phyloP scores from a whole-genome alignment of 306 rosid species.

The Casuarina cunninghamiana region DNA sequence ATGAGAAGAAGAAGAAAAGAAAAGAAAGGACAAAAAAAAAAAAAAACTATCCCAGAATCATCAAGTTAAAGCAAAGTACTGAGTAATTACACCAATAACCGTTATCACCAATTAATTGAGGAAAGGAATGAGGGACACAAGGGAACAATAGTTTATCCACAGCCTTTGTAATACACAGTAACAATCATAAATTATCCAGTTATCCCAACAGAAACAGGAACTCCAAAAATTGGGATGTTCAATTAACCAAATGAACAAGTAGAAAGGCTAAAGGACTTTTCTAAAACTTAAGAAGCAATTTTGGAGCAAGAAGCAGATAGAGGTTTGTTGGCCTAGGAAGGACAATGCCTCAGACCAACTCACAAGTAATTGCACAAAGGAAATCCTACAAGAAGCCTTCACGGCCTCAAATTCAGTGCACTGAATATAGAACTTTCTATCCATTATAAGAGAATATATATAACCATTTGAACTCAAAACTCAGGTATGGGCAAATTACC shows the following conservation, averaged over 20 bases:
- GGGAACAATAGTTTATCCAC: no score
- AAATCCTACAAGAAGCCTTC: not conserved
- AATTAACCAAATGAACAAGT: not conserved
- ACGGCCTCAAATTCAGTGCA: not conserved
- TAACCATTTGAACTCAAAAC: not conserved
- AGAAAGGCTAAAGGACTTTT: not conserved
- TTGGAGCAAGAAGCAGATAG: not conserved
- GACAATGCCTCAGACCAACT: not conserved
- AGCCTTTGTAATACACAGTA: not conserved
- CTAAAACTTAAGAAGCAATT: not conserved
- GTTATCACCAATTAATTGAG: not conserved
- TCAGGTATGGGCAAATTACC: slow-evolving; percentile 42
- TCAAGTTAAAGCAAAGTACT: not conserved
- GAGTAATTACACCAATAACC: not conserved
- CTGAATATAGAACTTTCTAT: not conserved
- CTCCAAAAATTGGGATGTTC: not conserved
- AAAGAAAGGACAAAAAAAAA: not conserved
- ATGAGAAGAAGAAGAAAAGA: not conserved
- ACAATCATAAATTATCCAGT: not conserved
- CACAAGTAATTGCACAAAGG: not conserved
- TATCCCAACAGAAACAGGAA: not conserved
- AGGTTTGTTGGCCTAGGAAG: not conserved
- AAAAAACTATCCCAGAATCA: not conserved
- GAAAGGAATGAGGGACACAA: not conserved
- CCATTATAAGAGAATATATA: not conserved